Evolutionary conservation across 768 basidiomycete genomes (phyloP).

Genomic region (Hortiboletus campestris): DNA sequence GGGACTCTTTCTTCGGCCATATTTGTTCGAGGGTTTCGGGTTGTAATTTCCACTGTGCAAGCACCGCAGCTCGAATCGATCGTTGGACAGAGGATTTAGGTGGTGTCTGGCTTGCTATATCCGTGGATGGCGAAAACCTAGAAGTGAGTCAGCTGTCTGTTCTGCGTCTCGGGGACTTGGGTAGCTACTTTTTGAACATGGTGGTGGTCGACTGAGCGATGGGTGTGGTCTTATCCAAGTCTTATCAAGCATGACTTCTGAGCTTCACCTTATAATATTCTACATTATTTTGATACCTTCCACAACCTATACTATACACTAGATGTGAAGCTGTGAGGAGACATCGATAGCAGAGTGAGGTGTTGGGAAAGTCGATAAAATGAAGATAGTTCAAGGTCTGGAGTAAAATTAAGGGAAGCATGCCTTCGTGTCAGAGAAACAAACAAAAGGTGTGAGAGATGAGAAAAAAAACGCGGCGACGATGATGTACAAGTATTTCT

Average conservation of each 20-base stretch:
- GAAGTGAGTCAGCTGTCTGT: slow-evolving; percentile 7
- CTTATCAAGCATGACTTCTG: slow-evolving; percentile 10
- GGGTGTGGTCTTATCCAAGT: slow-evolving; percentile 16
- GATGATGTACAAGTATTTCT: slow-evolving; percentile 29
- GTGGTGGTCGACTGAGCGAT: slow-evolving; percentile 23
- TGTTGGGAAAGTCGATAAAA: slow-evolving; percentile 17
- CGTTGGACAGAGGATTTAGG: slow-evolving; percentile 94
- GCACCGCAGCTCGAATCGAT: slow-evolving; percentile 73
- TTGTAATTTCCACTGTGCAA: slow-evolving; percentile 82
- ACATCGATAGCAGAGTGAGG: slow-evolving; percentile 33
- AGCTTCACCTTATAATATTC: slow-evolving; percentile 21
- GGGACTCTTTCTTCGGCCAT: slow-evolving; percentile 98
- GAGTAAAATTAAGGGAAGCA: slow-evolving; percentile 18
- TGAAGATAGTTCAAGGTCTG: slow-evolving; percentile 30
- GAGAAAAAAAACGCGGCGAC: slow-evolving; percentile 26
- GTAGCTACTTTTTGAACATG: slow-evolving; percentile 75
- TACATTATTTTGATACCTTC: slow-evolving; percentile 31
- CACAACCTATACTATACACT: slow-evolving; percentile 38
- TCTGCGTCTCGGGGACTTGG: slow-evolving; percentile 1
- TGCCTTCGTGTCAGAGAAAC: slow-evolving; percentile 33
- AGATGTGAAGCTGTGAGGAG: slow-evolving; percentile 32
- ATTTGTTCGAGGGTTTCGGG: slow-evolving; percentile 82
- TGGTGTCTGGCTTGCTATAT: slow-evolving; percentile 86
- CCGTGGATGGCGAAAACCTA: slow-evolving; percentile 72
- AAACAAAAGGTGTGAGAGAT: slow-evolving; percentile 17